phyloP scores from a whole-genome alignment of 192 early-diverging fungal species.

The Dissophora globulifera region DNA sequence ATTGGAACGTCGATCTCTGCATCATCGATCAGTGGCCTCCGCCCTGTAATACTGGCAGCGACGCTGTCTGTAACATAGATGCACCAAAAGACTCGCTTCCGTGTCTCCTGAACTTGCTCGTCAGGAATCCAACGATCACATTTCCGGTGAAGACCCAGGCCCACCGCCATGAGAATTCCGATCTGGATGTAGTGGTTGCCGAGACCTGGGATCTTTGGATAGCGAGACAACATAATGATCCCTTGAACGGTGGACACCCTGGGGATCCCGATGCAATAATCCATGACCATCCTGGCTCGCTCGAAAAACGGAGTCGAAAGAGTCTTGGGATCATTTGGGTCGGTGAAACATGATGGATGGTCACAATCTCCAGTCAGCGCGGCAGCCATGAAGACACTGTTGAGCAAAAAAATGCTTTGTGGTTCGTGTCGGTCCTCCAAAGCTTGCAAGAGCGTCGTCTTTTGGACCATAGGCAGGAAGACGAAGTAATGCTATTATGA shows the following conservation, averaged over 20 bases:
- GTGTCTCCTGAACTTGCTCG: slow-evolving; percentile 34
- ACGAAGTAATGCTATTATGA: slow-evolving; percentile 23
- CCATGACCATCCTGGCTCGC: slow-evolving; percentile 50
- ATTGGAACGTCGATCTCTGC: slow-evolving; percentile 36
- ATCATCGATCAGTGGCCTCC: slow-evolving; percentile 36
- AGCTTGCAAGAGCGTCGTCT: slow-evolving; percentile 29
- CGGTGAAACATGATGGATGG: slow-evolving; percentile 20
- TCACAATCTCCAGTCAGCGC: slow-evolving; percentile 36
- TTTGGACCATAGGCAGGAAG: slow-evolving; percentile 49
- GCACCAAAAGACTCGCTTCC: slow-evolving; percentile 50
- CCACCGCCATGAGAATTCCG: slow-evolving; percentile 35
- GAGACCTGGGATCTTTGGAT: slow-evolving; percentile 27
- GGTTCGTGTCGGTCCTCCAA: slow-evolving; percentile 49
- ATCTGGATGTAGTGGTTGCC: slow-evolving; percentile 35
- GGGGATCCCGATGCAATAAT: slow-evolving; percentile 43
- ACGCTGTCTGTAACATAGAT: slow-evolving; percentile 30
- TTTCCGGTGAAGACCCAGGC: slow-evolving; percentile 43
- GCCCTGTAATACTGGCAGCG: slow-evolving; percentile 31
- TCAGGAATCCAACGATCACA: slow-evolving; percentile 51
- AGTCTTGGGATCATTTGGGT: slow-evolving; percentile 43
- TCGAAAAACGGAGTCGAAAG: slow-evolving; percentile 61
- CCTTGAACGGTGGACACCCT: slow-evolving; percentile 48
- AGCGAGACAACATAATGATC: slow-evolving; percentile 24
- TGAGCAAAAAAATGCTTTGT: slow-evolving; percentile 41
- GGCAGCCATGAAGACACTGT: slow-evolving; percentile 40